These are phyloP conservation scores for Priceomyces medius DNA, from an alignment of 805 yeast species.

Conservation along the genomic window DNA sequence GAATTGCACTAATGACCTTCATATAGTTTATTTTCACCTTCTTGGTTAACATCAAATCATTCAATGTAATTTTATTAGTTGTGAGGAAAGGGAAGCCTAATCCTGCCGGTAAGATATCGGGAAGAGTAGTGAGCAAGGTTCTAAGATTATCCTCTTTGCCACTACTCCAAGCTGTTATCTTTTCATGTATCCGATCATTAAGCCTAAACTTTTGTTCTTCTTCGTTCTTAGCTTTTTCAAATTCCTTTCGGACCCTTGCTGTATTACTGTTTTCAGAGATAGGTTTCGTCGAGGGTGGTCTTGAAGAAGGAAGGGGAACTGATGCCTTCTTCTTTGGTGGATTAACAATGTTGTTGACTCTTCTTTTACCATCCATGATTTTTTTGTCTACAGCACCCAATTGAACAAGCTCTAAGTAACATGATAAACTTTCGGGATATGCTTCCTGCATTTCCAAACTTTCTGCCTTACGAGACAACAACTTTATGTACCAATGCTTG, in stretches of 20 bases:
- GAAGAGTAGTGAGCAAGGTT: conserved; percentile 68
- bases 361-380: conserved; percentile 75
- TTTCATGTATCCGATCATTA: conserved; percentile 59
- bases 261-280: conserved; percentile 9
- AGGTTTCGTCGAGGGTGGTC: not conserved
- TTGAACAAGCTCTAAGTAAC: conserved; percentile 62
- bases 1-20: conserved; percentile 76
- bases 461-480: conserved; percentile 73
- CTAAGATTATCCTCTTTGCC: conserved; percentile 84
- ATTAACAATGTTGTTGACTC: conserved; percentile 65
- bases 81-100: conserved; percentile 31
- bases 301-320: conserved; percentile 13
- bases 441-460: conserved; percentile 78
- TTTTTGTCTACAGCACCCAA: conserved; percentile 61
- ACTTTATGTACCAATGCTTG: conserved; percentile 71
- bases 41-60: conserved; percentile 83
- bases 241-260: conserved; percentile 45
- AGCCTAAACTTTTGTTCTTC: conserved; percentile 51
- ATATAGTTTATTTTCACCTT: conserved; percentile 82
- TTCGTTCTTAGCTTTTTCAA: conserved; percentile 47
- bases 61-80: conserved; percentile 47
- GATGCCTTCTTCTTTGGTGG: conserved; percentile 39
- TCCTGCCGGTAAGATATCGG: conserved; percentile 52
- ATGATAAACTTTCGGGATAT: conserved; percentile 57
- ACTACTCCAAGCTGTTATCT: conserved; percentile 59